These are phyloP conservation scores for Talaromyces verruculosus DNA, from an alignment of 2,329 filamentous ascomycete genomes.

Conservation along the genomic window DNA sequence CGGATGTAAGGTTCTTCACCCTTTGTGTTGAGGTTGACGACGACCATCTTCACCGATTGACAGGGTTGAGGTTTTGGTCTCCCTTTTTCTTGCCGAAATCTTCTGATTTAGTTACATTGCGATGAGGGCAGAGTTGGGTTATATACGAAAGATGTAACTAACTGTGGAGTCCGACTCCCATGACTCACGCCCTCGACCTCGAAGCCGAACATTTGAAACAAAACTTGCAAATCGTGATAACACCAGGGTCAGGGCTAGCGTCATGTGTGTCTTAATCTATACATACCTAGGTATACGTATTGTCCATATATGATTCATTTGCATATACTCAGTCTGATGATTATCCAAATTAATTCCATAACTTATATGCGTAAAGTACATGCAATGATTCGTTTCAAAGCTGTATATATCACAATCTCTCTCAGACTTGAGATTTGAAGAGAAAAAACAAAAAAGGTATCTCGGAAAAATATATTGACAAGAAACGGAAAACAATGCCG, in stretches of 20 bases:
- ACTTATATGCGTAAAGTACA: not conserved
- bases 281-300: not conserved
- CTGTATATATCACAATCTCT: not conserved
- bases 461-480: not conserved
- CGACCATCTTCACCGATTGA: constrained; percentile 23
- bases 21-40: constrained; percentile 21
- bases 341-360: not conserved
- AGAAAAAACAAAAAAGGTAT: not conserved
- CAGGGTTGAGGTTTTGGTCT: too few species aligned
- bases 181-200: not conserved
- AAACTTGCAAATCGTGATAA: not conserved
- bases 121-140: not conserved
- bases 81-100: too few species aligned
- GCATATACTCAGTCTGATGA: not conserved
- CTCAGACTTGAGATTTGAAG: not conserved
- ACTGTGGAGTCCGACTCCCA: not conserved
- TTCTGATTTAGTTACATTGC: too few species aligned
- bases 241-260: not conserved
- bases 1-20: constrained; percentile 27
- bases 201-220: not conserved
- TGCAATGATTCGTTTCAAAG: not conserved
- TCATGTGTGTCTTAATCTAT: not conserved
- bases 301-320: not conserved
- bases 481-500: not conserved
- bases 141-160: not conserved